These are phyloP conservation scores for Capsicum rhomboideum DNA, from an alignment of 257 asterid species.

Conservation along the genomic window DNA sequence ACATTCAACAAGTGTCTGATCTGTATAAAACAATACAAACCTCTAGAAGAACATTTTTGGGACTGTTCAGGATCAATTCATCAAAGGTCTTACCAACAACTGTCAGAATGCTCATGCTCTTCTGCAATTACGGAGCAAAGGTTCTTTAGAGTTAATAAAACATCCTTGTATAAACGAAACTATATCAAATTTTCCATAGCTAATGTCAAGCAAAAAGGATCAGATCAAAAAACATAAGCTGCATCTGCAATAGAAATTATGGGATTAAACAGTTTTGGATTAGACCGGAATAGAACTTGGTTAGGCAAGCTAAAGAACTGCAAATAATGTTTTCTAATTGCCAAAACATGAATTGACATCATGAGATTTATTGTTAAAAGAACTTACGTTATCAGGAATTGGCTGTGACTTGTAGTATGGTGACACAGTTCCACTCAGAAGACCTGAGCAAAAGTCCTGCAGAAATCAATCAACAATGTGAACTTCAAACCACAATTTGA, in stretches of 20 bases:
- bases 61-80: slow-evolving; percentile 52
- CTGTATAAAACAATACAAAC: slow-evolving; percentile 22
- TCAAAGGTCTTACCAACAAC: slow-evolving; percentile 88
- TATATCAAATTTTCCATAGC: neutral
- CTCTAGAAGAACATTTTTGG: slow-evolving; percentile 67
- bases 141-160: neutral
- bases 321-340: neutral
- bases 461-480: slow-evolving; percentile 11
- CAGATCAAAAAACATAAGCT: neutral
- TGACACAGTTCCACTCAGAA: slow-evolving; percentile 38
- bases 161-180: neutral
- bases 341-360: neutral
- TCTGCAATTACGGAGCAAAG: slow-evolving; percentile 33
- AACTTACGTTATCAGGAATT: slow-evolving; percentile 71
- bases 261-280: neutral
- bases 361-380: neutral
- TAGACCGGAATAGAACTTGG: neutral
- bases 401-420: slow-evolving; percentile 86
- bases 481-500: neutral
- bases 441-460: slow-evolving; percentile 69
- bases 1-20: neutral
- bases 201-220: neutral
- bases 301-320: neutral
- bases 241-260: neutral
- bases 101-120: slow-evolving; percentile 45